Percentiles rank a stretch among this genome's conserved stretches.
Conservation (phyloP, 768 basidiomycete species). For the Auricularia heimuer region DNA sequence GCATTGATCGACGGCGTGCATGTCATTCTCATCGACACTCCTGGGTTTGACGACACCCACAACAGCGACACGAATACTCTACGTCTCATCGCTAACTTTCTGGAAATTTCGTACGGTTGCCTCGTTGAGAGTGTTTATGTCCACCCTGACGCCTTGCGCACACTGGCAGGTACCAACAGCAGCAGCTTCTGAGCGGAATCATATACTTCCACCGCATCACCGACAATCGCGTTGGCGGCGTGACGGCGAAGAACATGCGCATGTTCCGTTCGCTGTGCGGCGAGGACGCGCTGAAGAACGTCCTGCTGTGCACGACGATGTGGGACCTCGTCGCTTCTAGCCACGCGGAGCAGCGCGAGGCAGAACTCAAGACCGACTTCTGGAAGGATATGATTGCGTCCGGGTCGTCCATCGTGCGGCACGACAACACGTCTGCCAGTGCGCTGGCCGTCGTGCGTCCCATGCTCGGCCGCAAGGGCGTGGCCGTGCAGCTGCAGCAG, state of each 20-base stretch:
- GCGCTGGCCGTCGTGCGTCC: constrained; percentile 22
- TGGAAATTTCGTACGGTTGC: not conserved
- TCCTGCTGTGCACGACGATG: constrained; percentile 46
- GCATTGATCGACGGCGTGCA: constrained; percentile 22
- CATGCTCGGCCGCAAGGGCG: constrained; percentile 7
- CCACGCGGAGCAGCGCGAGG: constrained; percentile 27
- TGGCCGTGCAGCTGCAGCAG: not conserved
- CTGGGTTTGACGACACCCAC: constrained; percentile 3
- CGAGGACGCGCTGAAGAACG: constrained; percentile 36
- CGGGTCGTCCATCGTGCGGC: constrained; percentile 28
- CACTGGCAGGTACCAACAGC: no score
- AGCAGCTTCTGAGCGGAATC: constrained; percentile 18
- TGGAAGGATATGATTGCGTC: constrained; percentile 44
- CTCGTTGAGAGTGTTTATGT: no score
- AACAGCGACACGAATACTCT: constrained; percentile 2
- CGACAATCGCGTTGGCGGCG: constrained; percentile 25
- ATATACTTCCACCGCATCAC: constrained; percentile 27
- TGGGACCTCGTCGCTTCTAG: constrained; percentile 33
- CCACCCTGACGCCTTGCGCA: no score
- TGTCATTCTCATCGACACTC: constrained; percentile 2
- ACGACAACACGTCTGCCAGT: constrained; percentile 13
- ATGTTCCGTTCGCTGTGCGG: constrained; percentile 48
- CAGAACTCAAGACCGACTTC: constrained; percentile 35
- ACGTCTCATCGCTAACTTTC: not conserved
- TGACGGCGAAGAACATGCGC: constrained; percentile 32